Base-by-base conservation (phyloP, 306 rosid species). In the Argentina anserina region DNA sequence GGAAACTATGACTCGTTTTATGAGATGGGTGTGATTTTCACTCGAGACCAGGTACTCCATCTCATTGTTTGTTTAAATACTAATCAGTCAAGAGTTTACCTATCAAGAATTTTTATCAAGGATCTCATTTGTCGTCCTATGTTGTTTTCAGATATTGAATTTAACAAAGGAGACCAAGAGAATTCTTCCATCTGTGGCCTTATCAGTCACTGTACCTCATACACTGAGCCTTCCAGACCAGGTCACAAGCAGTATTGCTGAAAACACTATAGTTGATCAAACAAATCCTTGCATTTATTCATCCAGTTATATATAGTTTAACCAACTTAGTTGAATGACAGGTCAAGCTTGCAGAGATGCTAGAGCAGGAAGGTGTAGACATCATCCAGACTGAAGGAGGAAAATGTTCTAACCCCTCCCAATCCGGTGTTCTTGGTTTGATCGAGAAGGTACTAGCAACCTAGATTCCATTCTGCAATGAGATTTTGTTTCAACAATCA, bases 341-440 rank as follows among this genome's bases (percentile, higher is more conserved):
- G 98, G 90, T 93, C 67, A 90, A 86, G 87, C 96, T 93, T 50
- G 98, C 97, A 17, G 98, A 90, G 81, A 75, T 59, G 74, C 82
- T 93, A 64, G 97, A 93, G 83, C 90, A 67, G 65, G 97, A 78
- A 85, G 98, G 97, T 15, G 98, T 76, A 1, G 92, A 93, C 78
- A 71, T 93, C 82, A 93, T 90, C 79, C 98, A 93, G 86, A 93
- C 98, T 1, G 98, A 93, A 72, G 97, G 98, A 81, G 98, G 98
- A 79, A 93, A 90, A 76, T 80, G 86, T 78, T 90, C 94, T 1
- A 85, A 85, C 67, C 97, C 98, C 58, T 87, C 97, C 56, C 80
- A 85, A 67, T 85, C 96, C 60, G 94, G 98, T 26, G 81, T 93
- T 71, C 86, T 87, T 5, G 98, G 98, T 81, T 86, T 93, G 88